Evolutionary conservation across 2,329 filamentous ascomycete genomes (phyloP), one percentile per base, ranked within the genome.

Genomic region (Talaromyces sp.): DNA sequence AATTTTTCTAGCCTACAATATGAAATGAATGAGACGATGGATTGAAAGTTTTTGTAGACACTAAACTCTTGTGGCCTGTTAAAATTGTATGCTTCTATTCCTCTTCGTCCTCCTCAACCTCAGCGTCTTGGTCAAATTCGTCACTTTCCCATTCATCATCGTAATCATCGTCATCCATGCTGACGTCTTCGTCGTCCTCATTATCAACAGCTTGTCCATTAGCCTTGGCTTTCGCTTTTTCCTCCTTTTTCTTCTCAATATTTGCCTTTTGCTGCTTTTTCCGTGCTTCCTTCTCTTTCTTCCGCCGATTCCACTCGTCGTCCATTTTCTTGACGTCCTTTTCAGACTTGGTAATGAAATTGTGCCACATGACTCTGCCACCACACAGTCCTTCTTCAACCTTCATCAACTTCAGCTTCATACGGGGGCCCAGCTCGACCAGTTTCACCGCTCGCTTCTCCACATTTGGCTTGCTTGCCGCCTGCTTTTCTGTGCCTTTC

Each of bases 301-400:
- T 83, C 69, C 85, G 84, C 76, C 88, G 79, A 66, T 92, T 88
- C 90, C 94, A 97, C 66, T 85, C 84, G 78, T 88, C 85, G 67
- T 97, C 92, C 67, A 97, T 77, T 64, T 89, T 85, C 70, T 87
- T 84, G 60, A 91, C 79, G 74, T 99, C 92, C 19, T 85, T 83
- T 67, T 86, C 86, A 7, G 85, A 86, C 82, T 99, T 99, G 72
- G 88, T 85, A 57, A 97, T 87, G 71, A 91, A 95, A 72, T 97
- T 92, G 74, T 99, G 94, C 94, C 94, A 99, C 89, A 99, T 90
- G 60, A 96, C 84, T 73, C 91, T 94, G 55, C 94, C 94, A 27
- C 85, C 83, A 69, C 92, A 97, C 7, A 97, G 77, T 1, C 93
- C 94, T 68, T 99, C 94, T 72, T 99, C 94, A 4, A 99, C 92